Evolutionary conservation across 495 filamentous ascomycete genomes (phyloP), one percentile per base, ranked within the genome.

Genomic region (Viridothelium virens): DNA sequence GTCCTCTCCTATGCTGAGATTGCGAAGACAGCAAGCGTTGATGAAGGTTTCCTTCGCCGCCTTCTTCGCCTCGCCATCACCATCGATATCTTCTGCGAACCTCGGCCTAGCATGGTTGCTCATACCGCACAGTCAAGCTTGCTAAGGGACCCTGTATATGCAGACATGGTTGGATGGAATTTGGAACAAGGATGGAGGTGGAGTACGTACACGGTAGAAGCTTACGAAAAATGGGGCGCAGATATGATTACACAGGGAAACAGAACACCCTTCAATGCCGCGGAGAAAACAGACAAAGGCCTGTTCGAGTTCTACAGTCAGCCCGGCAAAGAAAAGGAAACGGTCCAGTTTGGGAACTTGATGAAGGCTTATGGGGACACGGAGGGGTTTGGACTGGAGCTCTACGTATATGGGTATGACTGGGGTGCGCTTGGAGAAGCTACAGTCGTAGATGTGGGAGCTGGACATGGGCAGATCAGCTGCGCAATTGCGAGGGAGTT

Each of bases 61-160:
- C 66, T 84, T 36, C 70, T 86, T n/a, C 83, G 83, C 4, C 76
- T 83, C 64, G 82, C 79, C 48, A 85, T 86, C 73, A 82, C 79
- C 62, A 80, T 83, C 65, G 76, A 76, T 16, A 80, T 86, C 65
- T 87, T 87, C 77, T 70, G 74, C 18, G 84, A 87, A 63, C 79
- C 81, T 3, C 64, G 65, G 18, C 79, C 79, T 0, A 80, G 79
- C 2, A 65, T 79, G 5, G 79, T 87, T 61, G 78, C 76, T 3
- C 85, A 87, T 72, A 85, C 83, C 36, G 78, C 80, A 16, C 61
- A 65, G 5, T 76, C 74, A 7, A 63, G 63, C 34, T 41, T 74
- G 25, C 66, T 68, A 31, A 65, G 48, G 47, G 44, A n/a, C 18
- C 1, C 33, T 9, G 5, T 9, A 46, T 66, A 44, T 56, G 25